Evolutionary conservation across 371 early-diverging fungal species (phyloP), one percentile per base, ranked within the genome.

Genomic region (Zopfochytrium polystomum): DNA sequence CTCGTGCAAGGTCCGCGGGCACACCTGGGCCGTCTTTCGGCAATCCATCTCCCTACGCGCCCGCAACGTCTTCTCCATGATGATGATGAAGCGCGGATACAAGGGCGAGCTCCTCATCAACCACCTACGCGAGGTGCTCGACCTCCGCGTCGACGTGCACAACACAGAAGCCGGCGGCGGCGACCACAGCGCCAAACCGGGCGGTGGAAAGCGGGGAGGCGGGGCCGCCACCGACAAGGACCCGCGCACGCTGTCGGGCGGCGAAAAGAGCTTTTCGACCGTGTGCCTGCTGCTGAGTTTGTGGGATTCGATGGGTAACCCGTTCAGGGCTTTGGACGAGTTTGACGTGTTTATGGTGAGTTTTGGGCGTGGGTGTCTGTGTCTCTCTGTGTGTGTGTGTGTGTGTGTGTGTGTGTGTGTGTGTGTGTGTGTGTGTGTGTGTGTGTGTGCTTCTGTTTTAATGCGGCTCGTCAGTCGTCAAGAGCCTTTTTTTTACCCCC

Each of bases 311-410:
- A 92, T 99, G 84, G 82, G 87, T 18, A 89, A 93, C 25, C 96
- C 99, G 2, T 85, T 99, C 49, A 82, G 97, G 32, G 89, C 95
- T 54, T 76, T 99, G 65, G 99, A 99, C 76, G 99, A 99, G 82
- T 99, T 96, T 82, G 99, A 99, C 76, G 99, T 99, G 18, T 99
- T 98, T 70, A 99, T 98, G 99, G 99, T 85, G 50, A 3, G 62
- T 34, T 13, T 43, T 49, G n/a, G 25, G 11, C 13, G 4, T 22
- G 32, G 49, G 1, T 51, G 15, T 59, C 20, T 13, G 4, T 26
- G 18, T 45, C 15, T 30, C 11, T 52, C 3, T n/a, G 22, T n/a
- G 29, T 27, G 26, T 22, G 3, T 27, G 27, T 65, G 34, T n/a
- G n/a, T n/a, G n/a, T n/a, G n/a, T n/a, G n/a, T n/a, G n/a, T n/a